Evolutionary conservation across 441 rosid species (phyloP), one percentile per base, ranked within the genome.

Genomic region (Brassica hybrid): DNA sequence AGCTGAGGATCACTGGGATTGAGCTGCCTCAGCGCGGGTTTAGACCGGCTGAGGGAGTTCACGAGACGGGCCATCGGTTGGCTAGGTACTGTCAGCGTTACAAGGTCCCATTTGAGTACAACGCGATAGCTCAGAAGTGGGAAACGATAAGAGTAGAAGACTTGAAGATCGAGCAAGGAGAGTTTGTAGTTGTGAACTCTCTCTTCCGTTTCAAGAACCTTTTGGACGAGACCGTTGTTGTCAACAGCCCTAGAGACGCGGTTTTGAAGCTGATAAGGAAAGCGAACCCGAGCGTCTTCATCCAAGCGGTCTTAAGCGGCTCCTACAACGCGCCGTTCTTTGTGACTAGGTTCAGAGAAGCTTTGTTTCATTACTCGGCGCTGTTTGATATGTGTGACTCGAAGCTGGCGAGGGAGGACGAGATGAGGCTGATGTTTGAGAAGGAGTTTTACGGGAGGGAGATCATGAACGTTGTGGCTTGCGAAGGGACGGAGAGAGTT

Each of bases 161-260:
- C 82, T 85, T 93, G 65, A 88, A 88, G 79, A 77, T 91, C 34
- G 52, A 74, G 17, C 25, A 56, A 0, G 81, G 83, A 19, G 98
- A 94, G 66, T 58, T 85, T 38, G 25, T 89, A 25, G 94, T 84
- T 10, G 98, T 90, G 71, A 94, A 88, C 79, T 87, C 93, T 79
- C 73, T 89, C 69, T 88, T 79, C 76, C 89, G 97, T 36, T 84
- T 86, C 58, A 86, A 58, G 83, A 85, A 89, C 76, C 84, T 91
- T 6, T 80, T 93, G 5, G 98, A 93, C 59, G 94, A 90, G 82
- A 93, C 98, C 0, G 95, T 91, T 9, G 79, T 80, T 12, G 78
- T 81, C n/a, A 82, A 86, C 76, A 88, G 86, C 71, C 97, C 96
- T 0, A 83, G 89, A 79, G 84, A 86, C 72, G 72, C 83, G 11